Evolutionary conservation across 2,329 filamentous ascomycete species (phyloP), one percentile per base, ranked within the genome.

Genomic region (Fusarium sp.): DNA sequence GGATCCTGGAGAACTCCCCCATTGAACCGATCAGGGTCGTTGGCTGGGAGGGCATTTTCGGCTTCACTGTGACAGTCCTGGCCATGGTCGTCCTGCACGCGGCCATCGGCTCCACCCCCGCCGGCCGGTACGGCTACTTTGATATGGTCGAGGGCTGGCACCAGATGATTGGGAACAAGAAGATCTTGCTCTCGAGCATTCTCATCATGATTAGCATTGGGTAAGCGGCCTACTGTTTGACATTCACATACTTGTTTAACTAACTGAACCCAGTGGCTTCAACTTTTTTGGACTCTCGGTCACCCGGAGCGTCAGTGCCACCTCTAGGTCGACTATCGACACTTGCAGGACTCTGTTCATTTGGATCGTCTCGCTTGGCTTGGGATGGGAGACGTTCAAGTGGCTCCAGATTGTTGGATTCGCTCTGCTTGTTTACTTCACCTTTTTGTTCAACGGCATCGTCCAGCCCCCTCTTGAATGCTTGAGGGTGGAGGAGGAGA

Each of bases 221-320:
- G 93, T 97, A 90, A 76, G 74, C 70, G 14, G 38, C 35, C n/a
- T 57, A 36, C 29, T 54, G 5, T 31, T 11, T 20, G 18, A 10
- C 18, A 11, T 31, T 14, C 27, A 54, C 18, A 11, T 31, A n/a
- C 7, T 36, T 7, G 18, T 35, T 27, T 5, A 4, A 64, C 75
- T 79, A 67, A 81, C 68, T 7, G 6, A 29, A 14, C 31, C 50
- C 35, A 97, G 95, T 73, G 95, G 96, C 63, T 99, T 98, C 90
- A 99, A 99, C 85, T 99, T 97, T 87, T 99, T 99, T 83, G 97
- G 97, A 9, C 90, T 99, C 11, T 97, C 94, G 1, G 96, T 99
- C 10, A 99, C 97, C 1, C 91, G 94, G 69, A 92, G 85, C 71
- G 95, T 99, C 75, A 97, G 94, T 73, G 97, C 97, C 13, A 99